Percentiles rank a stretch among this genome's conserved stretches.
These are phyloP conservation scores for Dalbergia cultrata DNA, from an alignment of 306 rosid species.

Conservation along the genomic window DNA sequence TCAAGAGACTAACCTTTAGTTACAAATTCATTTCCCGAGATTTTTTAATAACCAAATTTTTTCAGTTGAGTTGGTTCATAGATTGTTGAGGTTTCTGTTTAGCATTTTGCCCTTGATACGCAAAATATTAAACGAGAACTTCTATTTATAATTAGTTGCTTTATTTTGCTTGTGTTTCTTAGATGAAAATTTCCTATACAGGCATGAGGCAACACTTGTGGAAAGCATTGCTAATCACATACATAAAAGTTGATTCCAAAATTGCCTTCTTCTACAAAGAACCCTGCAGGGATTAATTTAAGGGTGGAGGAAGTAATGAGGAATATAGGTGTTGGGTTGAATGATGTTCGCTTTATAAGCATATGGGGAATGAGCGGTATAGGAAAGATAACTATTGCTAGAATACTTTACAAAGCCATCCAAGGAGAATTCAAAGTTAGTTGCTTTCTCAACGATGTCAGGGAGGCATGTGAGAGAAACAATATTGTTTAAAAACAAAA, in stretches of 20 bases:
- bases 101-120: too few species aligned
- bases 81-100: too few species aligned
- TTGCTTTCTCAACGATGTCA: background rate
- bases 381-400: background rate
- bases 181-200: too few species aligned
- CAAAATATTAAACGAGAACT: too few species aligned
- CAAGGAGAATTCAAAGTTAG: background rate
- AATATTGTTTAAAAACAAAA: slow-evolving; percentile 38
- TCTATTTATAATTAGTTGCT: too few species aligned
- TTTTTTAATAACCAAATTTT: too few species aligned
- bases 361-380: background rate
- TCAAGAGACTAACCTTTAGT: too few species aligned
- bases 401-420: background rate
- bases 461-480: background rate
- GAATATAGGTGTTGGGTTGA: background rate
- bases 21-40: too few species aligned
- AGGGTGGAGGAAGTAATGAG: background rate
- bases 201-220: background rate
- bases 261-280: background rate
- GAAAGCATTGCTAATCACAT: background rate
- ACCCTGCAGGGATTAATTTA: background rate
- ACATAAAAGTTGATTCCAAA: background rate
- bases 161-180: background rate
- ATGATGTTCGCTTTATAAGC: background rate
- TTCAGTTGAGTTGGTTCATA: too few species aligned